phyloP scores from a whole-genome alignment of 1,284 basidiomycete genomes.

The Termitomyces sp. region DNA sequence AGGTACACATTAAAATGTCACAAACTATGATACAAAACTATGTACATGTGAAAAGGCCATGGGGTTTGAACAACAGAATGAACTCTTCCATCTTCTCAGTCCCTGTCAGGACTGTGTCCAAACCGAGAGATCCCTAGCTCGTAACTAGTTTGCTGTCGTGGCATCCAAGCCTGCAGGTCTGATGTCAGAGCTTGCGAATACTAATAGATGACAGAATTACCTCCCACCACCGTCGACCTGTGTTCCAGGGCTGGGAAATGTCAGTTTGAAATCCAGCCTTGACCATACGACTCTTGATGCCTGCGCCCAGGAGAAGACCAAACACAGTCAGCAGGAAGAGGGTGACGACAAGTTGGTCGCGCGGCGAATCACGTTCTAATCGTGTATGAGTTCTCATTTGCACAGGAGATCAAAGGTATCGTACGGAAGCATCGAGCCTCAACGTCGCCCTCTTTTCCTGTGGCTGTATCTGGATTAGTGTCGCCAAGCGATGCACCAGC shows the following conservation, averaged over 20 bases:
- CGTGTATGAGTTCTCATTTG: conserved; percentile 5
- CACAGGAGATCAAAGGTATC: conserved; percentile 26
- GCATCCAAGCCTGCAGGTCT: conserved; percentile 49
- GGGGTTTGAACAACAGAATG: conserved; percentile 28
- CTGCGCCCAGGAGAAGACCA: conserved; percentile 78
- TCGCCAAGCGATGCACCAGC: conserved; percentile 80
- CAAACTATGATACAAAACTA: conserved; percentile 1
- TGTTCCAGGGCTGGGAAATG: conserved; percentile 47
- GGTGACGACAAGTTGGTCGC: conserved; percentile 88
- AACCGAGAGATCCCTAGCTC: conserved; percentile 44
- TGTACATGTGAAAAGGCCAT: conserved; percentile 5
- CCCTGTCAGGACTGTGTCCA: conserved; percentile 28
- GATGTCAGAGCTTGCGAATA: background rate
- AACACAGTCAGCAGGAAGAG: conserved; percentile 83
- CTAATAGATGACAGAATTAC: conserved; percentile 34
- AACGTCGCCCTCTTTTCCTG: conserved; percentile 94
- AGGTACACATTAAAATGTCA: conserved; percentile 5
- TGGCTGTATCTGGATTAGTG: conserved; percentile 86
- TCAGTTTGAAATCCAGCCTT: conserved; percentile 67
- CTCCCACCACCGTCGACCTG: conserved; percentile 73
- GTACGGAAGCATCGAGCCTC: conserved; percentile 93
- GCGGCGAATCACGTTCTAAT: conserved; percentile 70
- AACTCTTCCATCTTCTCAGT: conserved; percentile 37
- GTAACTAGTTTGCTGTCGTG: conserved; percentile 45
- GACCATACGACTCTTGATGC: conserved; percentile 74